Percentiles rank a stretch among this genome's conserved stretches.
Evolutionary conservation across 495 filamentous ascomycete genomes (phyloP).

Genomic region (Neurospora africana): DNA sequence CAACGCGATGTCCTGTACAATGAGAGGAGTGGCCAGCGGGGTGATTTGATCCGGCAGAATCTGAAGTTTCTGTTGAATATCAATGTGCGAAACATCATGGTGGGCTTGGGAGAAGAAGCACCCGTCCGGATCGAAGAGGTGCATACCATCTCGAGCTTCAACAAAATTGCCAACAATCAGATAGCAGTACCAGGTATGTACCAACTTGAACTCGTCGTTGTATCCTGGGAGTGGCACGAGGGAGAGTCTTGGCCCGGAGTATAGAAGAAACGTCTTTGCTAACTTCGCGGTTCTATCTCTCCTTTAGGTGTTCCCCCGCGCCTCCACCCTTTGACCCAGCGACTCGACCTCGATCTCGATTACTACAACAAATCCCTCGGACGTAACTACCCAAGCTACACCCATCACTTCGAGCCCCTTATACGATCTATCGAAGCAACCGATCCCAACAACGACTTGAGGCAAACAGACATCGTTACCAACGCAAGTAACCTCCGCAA

Average conservation of each 20-base stretch:
- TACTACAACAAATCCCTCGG: background rate
- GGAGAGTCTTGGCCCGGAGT: background rate
- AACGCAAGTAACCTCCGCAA: conserved; percentile 17
- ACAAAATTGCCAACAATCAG: conserved; percentile 11
- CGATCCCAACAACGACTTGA: conserved; percentile 5
- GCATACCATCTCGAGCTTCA: conserved; percentile 15
- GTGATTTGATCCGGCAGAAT: background rate
- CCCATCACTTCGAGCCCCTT: conserved; percentile 13
- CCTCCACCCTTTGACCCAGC: conserved; percentile 4
- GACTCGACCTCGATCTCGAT: background rate
- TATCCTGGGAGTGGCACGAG: background rate
- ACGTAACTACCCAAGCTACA: conserved; percentile 2
- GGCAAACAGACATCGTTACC: conserved; percentile 7
- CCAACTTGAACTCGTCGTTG: background rate
- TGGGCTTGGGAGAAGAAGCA: background rate
- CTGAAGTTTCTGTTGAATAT: background rate
- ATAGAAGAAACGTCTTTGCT: background rate
- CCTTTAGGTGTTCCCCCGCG: conserved; percentile 9
- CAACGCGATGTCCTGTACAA: background rate
- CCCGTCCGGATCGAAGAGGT: conserved; percentile 4
- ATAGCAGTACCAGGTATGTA: conserved; percentile 18
- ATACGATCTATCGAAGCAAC: conserved; percentile 8
- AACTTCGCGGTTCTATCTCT: background rate
- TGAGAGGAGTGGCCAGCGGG: background rate
- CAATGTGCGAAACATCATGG: background rate